phyloP scores from a whole-genome alignment of 1,139 yeast species.

The Meyerozyma sp. region DNA sequence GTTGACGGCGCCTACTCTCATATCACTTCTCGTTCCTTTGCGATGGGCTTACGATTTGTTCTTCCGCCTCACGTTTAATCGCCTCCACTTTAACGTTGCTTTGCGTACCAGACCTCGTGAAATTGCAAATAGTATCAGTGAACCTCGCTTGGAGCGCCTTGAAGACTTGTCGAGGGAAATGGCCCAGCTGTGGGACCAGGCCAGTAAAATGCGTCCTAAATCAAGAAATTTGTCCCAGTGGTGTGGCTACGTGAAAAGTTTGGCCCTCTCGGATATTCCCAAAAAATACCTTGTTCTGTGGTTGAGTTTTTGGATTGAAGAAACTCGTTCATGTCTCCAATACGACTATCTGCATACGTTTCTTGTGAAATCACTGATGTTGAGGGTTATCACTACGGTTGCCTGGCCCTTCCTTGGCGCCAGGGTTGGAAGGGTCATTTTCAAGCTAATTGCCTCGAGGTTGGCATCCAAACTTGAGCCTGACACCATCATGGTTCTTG shows the following conservation, averaged over 20 bases:
- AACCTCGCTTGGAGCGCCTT: slow-evolving; percentile 18
- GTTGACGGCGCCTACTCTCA: background rate
- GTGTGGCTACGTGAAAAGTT: slow-evolving; percentile 4
- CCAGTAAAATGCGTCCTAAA: background rate
- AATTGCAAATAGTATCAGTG: slow-evolving; percentile 29
- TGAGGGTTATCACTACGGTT: slow-evolving; percentile 28
- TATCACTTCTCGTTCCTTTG: slow-evolving; percentile 15
- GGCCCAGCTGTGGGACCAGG: background rate
- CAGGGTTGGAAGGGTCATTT: slow-evolving; percentile 25
- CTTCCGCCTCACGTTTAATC: slow-evolving; percentile 39
- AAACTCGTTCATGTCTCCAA: slow-evolving; percentile 28
- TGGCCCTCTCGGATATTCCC: background rate
- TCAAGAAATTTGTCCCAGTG: background rate
- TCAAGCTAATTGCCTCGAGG: slow-evolving; percentile 10
- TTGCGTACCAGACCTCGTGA: slow-evolving; percentile 29
- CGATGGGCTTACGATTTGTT: slow-evolving; percentile 35
- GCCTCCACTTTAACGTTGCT: slow-evolving; percentile 34
- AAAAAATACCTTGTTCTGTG: background rate
- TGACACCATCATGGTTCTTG: slow-evolving; percentile 35
- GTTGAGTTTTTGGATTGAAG: slow-evolving; percentile 12
- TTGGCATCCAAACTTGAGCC: slow-evolving; percentile 21
- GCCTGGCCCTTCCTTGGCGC: slow-evolving; percentile 39
- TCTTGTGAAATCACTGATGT: slow-evolving; percentile 19
- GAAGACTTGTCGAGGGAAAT: slow-evolving; percentile 15
- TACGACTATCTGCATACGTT: slow-evolving; percentile 31